phyloP scores from a whole-genome alignment of 2,329 filamentous ascomycete genomes.

The Verticillium alfalfae region DNA sequence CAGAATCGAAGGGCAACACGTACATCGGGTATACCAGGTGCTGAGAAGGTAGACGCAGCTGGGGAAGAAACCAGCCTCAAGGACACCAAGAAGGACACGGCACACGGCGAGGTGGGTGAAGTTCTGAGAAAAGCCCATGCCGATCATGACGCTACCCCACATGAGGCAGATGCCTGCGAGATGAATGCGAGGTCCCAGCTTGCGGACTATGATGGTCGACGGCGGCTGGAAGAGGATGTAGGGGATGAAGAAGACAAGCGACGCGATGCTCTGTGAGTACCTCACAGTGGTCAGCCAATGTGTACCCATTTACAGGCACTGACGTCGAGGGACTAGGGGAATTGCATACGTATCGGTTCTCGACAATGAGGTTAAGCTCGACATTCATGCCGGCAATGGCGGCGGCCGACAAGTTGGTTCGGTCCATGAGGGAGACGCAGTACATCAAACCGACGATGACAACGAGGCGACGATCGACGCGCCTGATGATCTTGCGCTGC shows the following conservation, averaged over 20 bases:
- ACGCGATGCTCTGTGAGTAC: conserved; percentile 51
- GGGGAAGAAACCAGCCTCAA: conserved; percentile 70
- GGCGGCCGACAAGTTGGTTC: conserved; percentile 70
- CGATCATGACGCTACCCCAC: conserved; percentile 59
- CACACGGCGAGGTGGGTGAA: conserved; percentile 49
- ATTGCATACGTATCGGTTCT: conserved; percentile 34
- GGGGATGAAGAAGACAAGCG: conserved; percentile 68
- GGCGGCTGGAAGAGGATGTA: conserved; percentile 69
- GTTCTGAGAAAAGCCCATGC: conserved; percentile 56
- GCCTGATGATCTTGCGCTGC: conserved; percentile 61
- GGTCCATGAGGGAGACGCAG: conserved; percentile 72
- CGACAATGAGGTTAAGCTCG: conserved; percentile 37
- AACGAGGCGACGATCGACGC: conserved; percentile 63
- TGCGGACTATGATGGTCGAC: conserved; percentile 62
- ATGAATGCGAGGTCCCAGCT: conserved; percentile 56
- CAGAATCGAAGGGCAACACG: conserved; percentile 17
- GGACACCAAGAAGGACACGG: conserved; percentile 54
- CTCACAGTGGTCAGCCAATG: conserved; percentile 1
- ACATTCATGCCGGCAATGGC: conserved; percentile 60
- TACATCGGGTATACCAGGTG: conserved; percentile 66
- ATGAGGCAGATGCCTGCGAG: conserved; percentile 47
- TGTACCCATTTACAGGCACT: background rate
- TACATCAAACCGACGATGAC: conserved; percentile 62
- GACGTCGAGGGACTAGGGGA: conserved; percentile 8
- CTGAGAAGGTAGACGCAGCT: conserved; percentile 67